These are phyloP conservation scores for Cryptosporidium ryanae DNA, from an alignment of 169 alveolate genomes.

Conservation along the genomic window DNA sequence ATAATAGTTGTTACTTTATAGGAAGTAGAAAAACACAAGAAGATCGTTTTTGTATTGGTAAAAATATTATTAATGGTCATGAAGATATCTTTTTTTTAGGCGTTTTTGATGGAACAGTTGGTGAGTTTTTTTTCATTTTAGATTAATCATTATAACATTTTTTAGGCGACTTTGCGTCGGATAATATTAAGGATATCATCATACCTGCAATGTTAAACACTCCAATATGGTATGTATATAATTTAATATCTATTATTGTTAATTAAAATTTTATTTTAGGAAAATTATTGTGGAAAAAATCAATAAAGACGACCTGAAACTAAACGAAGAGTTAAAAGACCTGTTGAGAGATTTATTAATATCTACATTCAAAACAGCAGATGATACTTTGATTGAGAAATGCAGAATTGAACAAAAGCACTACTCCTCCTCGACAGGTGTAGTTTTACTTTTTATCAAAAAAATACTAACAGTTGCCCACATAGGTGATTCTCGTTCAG, in stretches of 20 bases:
- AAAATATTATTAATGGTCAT: conserved; percentile 73
- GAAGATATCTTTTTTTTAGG: conserved; percentile 81
- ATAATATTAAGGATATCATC: conserved; percentile 80
- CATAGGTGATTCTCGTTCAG: conserved; percentile 77
- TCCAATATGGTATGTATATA: conserved; percentile 77
- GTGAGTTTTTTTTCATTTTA: conserved; percentile 43
- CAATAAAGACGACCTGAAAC: conserved; percentile 28
- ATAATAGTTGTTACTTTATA: background rate
- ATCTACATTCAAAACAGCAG: conserved; percentile 79
- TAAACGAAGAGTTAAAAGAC: conserved; percentile 27
- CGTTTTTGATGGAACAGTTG: conserved; percentile 88
- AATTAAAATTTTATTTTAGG: conserved; percentile 16
- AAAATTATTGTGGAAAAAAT: conserved; percentile 37
- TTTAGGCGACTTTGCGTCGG: conserved; percentile 82
- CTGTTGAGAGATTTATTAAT: conserved; percentile 49
- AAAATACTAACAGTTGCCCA: conserved; percentile 83
- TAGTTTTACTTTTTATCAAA: conserved; percentile 80
- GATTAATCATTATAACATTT: background rate
- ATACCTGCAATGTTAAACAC: conserved; percentile 79
- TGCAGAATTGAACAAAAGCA: conserved; percentile 78
- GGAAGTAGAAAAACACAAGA: conserved; percentile 85
- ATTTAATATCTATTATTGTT: background rate
- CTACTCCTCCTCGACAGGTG: conserved; percentile 86
- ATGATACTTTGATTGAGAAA: conserved; percentile 78
- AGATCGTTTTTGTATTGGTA: conserved; percentile 82